Evolutionary conservation across 345 rosid species (phyloP), one percentile per base, ranked within the genome.

Genomic region (Lagerstroemia speciosa): DNA sequence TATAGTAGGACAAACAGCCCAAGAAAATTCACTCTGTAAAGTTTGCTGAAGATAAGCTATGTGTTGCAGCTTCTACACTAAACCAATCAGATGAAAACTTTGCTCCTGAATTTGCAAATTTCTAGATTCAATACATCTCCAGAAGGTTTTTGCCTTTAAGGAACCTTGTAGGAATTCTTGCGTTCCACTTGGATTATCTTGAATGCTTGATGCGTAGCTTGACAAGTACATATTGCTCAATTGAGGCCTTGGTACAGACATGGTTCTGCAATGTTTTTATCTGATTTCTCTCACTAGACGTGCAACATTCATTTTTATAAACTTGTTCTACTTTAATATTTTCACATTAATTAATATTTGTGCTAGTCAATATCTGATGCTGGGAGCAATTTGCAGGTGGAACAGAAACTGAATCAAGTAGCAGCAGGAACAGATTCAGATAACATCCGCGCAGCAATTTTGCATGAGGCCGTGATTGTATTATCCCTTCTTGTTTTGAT

Each of bases 391-490:
- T 76, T 72, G 71, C 82, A 94, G 99, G 95, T 91, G 71, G 82
- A 83, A 72, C 96, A 89, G 80, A 94, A 87, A 77, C 88, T 83
- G 70, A 91, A 85, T 64, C 93, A 85, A 74, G 88, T 89, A 73
- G 82, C 83, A 74, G 66, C 83, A 41, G 87, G 88, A 78, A 75
- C 77, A 67, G 96, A 94, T 83, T 27, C 71, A 37, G 99, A 94
- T 67, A 86, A 83, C 67, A 81, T 87, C 45, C 91, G 93, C 30
- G 82, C 90, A 78, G 79, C 90, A 69, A 82, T 94, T 81, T 71
- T 89, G 78, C 91, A 91, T 40, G 96, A 91, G 78, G 92, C 96
- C 72, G 96, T 83, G 9, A 88, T 94, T 78, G 97, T 94, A 84
- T 53, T 87, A 67, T 62, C 72, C 57, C 69, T 73, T 67, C 67